phyloP scores from a whole-genome alignment of 2,329 filamentous ascomycete species.

The Trichophyton schoenleinii region DNA sequence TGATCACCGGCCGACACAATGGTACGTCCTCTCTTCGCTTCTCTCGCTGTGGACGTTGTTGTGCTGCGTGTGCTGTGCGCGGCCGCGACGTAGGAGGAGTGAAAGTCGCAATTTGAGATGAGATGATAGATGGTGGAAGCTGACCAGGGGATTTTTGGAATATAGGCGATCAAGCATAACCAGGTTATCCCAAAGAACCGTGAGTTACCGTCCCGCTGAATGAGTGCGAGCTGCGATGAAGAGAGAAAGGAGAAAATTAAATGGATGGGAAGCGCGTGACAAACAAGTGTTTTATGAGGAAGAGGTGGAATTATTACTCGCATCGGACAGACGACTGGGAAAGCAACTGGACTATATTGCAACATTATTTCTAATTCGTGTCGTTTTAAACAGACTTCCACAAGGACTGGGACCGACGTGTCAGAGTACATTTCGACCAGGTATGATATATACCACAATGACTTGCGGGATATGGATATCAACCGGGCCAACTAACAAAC shows the following conservation, averaged over 20 bases:
- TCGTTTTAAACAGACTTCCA: conserved; percentile 61
- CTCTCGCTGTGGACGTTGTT: conserved; percentile 4
- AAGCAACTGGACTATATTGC: not conserved
- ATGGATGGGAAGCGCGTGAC: not conserved
- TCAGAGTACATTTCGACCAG: conserved; percentile 99
- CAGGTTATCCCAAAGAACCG: conserved; percentile 95
- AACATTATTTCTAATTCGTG: conserved; percentile 16
- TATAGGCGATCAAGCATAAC: conserved; percentile 97
- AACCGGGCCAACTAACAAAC: conserved; percentile 5
- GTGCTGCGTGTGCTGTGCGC: not conserved
- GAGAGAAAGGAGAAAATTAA: not conserved
- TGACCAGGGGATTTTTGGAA: not conserved
- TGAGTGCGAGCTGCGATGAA: not conserved
- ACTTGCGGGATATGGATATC: not conserved
- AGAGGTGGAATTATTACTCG: not conserved
- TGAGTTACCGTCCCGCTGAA: conserved; percentile 36
- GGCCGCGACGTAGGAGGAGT: not conserved
- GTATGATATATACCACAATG: conserved; percentile 43
- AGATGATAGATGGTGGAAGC: not conserved
- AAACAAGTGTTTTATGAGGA: not conserved
- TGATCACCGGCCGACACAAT: conserved; percentile 44
- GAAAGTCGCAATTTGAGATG: not conserved
- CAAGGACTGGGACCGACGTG: conserved; percentile 99
- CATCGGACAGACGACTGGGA: not conserved
- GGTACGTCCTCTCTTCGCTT: conserved; percentile 22